Evolutionary conservation across 306 rosid genomes (phyloP), one percentile per base, ranked within the genome.

Genomic region (Alnus glutinosa): DNA sequence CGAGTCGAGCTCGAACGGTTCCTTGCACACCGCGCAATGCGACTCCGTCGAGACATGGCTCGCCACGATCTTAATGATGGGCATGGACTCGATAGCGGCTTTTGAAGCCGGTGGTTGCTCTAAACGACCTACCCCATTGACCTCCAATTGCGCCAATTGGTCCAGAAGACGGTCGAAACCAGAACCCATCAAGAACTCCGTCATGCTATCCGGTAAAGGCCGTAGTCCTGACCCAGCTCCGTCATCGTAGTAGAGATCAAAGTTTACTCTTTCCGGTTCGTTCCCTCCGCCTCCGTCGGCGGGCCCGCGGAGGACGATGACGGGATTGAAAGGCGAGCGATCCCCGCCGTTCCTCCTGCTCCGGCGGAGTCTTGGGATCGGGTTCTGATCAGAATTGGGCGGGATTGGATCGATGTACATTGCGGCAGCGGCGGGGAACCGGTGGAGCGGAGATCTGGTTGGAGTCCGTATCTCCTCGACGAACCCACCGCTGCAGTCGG

Each of bases 11-110:
- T 89, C 87, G 15, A 91, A 91, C 0, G 78, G 83, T 44, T 91
- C 96, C 78, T 83, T 89, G 69, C 96, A 91, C 10, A 89, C 90
- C 0, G 93, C 92, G 39, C 96, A 91, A 37, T 87, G 93, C 3
- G 92, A 89, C 42, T 91, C 96, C 19, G 87, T 78, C 1, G 80
- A 46, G 32, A 86, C 85, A 55, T 87, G 92, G 37, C 52, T 68
- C 14, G 77, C 80, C 9, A 85, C 82, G 75, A 91, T 89, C 79
- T 87, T 89, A 36, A 91, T 80, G 6, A 81, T 69, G 5, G 96
- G 93, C 90, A 91, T 87, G 16, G 92, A 89, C 16, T 91, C 93
- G 39, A 89, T 87, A 4, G 93, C 92, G 30, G 90, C 87, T 57
- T 91, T 89, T 0, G 93, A 91, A 5, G 93, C 93, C 16, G 93